A percentile compares a stretch with the other conserved stretches of the same genome.
phyloP scores from a whole-genome alignment of 2,329 filamentous ascomycete species.

The Curvularia sp. region DNA sequence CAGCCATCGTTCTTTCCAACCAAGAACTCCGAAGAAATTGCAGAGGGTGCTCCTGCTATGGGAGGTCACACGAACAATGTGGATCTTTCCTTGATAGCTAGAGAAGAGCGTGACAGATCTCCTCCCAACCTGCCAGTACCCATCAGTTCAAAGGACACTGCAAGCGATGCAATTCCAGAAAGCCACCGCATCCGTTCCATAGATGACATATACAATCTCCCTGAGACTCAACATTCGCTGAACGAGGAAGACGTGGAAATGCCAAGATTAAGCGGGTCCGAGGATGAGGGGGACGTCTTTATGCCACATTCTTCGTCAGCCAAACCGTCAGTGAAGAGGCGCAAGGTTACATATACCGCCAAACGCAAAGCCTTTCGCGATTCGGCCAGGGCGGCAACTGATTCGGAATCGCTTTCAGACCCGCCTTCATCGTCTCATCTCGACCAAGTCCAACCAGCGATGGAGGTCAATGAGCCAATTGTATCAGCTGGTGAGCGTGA shows the following conservation, averaged over 20 bases:
- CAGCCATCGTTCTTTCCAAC: slow-evolving; percentile 37
- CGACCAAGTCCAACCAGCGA: slow-evolving; percentile 32
- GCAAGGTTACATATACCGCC: slow-evolving; percentile 35
- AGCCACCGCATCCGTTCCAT: slow-evolving; percentile 36
- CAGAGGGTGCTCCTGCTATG: background rate
- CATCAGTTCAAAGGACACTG: slow-evolving; percentile 25
- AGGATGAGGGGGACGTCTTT: slow-evolving; percentile 39
- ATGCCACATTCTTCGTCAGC: slow-evolving; percentile 34
- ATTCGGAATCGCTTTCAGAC: slow-evolving; percentile 23
- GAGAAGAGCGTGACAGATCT: slow-evolving; percentile 46
- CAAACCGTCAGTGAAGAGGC: slow-evolving; percentile 40
- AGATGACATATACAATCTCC: slow-evolving; percentile 47
- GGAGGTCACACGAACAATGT: slow-evolving; percentile 30
- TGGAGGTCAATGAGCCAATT: slow-evolving; percentile 27
- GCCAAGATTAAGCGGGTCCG: slow-evolving; percentile 42
- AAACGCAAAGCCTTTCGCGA: slow-evolving; percentile 33
- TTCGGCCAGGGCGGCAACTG: slow-evolving; percentile 20
- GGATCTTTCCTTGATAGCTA: slow-evolving; percentile 44
- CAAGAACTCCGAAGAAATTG: background rate
- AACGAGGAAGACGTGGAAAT: slow-evolving; percentile 45
- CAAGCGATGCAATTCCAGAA: slow-evolving; percentile 21
- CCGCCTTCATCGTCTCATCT: slow-evolving; percentile 20
- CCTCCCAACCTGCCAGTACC: slow-evolving; percentile 22
- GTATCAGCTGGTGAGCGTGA: slow-evolving; percentile 41
- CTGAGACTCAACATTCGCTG: slow-evolving; percentile 42